Conservation (phyloP, 371 early-diverging fungal species). For the Entomophthora muscae region DNA sequence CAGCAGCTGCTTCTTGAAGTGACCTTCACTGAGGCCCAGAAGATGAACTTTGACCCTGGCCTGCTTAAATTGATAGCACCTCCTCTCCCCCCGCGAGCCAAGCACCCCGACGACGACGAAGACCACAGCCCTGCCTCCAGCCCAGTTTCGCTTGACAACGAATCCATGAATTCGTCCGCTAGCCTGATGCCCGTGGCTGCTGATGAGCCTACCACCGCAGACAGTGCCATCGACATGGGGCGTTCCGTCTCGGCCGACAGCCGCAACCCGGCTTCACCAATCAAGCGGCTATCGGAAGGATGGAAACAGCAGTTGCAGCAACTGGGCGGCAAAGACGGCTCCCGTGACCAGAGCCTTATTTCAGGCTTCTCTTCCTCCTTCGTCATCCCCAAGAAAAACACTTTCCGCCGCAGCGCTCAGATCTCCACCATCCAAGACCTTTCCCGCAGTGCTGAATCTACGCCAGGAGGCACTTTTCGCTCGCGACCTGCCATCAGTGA, state of each 20-base stretch:
- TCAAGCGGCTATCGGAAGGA: not conserved
- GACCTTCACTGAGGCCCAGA: not conserved
- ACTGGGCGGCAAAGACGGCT: not conserved
- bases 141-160: not conserved
- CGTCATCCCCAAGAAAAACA: not conserved
- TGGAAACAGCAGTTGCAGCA: conserved; percentile 7
- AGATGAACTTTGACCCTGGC: not conserved
- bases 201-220: not conserved
- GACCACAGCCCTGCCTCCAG: not conserved
- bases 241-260: not conserved
- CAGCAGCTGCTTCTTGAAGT: conserved; percentile 1
- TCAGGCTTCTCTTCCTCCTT: not conserved
- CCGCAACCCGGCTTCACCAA: not conserved
- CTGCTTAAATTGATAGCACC: not conserved
- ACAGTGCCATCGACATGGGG: too few species aligned
- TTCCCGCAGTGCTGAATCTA: not conserved
- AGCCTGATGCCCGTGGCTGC: not conserved
- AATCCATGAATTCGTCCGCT: not conserved
- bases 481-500: not conserved
- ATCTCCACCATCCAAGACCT: not conserved
- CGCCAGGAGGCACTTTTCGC: not conserved
- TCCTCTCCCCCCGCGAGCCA: not conserved
- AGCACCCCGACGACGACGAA: not conserved
- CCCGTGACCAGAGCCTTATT: not conserved
- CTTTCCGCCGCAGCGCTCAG: not conserved